Base-by-base conservation (phyloP, 371 early-diverging fungal genomes). In the Lichtheimia corymbifera region DNA sequence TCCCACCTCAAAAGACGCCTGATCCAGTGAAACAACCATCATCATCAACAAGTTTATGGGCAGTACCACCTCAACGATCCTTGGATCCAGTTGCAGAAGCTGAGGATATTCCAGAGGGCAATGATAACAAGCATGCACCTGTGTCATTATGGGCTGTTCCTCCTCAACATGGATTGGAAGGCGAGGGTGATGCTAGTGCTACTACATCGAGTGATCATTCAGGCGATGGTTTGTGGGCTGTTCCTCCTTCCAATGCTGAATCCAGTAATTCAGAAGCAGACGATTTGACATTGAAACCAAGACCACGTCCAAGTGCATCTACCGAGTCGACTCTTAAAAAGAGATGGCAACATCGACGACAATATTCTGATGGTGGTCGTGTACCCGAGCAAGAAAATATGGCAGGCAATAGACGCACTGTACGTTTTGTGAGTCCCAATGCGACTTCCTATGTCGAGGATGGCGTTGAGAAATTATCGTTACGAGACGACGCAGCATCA, bases 1-100 rank as follows among this genome's bases (percentile, higher is more conserved):
- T 54, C 5, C 55, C 62, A 17, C 62, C 62, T 11, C 49, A 55
- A 55, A n/a, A 56, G 45, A 15, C 15, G 47, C n/a, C 63, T 43
- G 35, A 60, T n/a, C 17, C 50, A 15, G 7, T 40, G 17, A 11
- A 25, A 28, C 49, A 20, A 20, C 5, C 2, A 18, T 30, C 47
- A 30, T 40, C 52, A 4, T 30, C 17, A n/a, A 20, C 18, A 40
- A 18, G 18, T 17, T 17, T 53, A 20, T 53, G 57, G 56, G 43
- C 65, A 42, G 53, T 59, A 4, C 59, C 51, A 9, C 53, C 50
- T n/a, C 45, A 47, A 22, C 47, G 25, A 24, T 25, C 44, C 14
- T 22, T 47, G n/a, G 47, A 47, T 47, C 22, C 47, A n/a, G 22
- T 47, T 7, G 6, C 47, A n/a, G 22, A 47, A 11, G 47, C 1